Base-by-base conservation (phyloP, 2,329 filamentous ascomycete genomes). In the Mariannaea sp. region DNA sequence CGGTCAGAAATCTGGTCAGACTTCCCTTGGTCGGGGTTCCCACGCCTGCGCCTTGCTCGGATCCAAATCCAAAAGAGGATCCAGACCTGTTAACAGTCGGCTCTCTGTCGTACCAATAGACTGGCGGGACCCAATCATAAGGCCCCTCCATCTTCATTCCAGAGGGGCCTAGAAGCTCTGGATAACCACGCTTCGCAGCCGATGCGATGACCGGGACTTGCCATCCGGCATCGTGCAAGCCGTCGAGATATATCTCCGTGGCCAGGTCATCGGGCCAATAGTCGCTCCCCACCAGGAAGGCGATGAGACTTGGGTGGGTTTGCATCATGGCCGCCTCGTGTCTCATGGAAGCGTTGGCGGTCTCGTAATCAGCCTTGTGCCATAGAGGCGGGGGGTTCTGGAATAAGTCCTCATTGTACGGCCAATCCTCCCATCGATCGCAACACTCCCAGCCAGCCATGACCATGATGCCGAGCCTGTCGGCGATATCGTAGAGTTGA, bases 121-220 rank as follows among this genome's bases (percentile, higher is more conserved):
- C 84, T 0, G 84, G 84, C 0, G 84, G 81, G 0, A 85, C 81
- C 82, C 83, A 87, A 61, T 86, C 84, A 58, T 87, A 87, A 0
- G 84, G 84, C 0, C 84, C 84, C 0, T 80, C 77, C 84, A 87
- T 87, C 62, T 85, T 86, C 78, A 87, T 80, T 1, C 84, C 84
- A 0, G 80, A 79, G 0, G 80, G 79, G 0, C 80, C 81, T 0
- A 86, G 71, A 1, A 73, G 65, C 7, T 74, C 57, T 0, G 83
- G 79, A 48, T 73, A 82, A 2, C 83, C 81, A 8, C 77, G 73
- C 60, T 81, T 80, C 2, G 77, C 76, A 0, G 83, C 84, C 0
- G 22, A 24, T 5, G 22, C 22, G 8, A 24, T 5, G 8, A 24
- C 8, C 8, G 22, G 22, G 22, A 24, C 22, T 24, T 24, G 22